A percentile compares a stretch with the other conserved stretches of the same genome.
These are phyloP conservation scores for Fusarium liriodendri DNA, from an alignment of 2,329 filamentous ascomycete species.

Conservation along the genomic window DNA sequence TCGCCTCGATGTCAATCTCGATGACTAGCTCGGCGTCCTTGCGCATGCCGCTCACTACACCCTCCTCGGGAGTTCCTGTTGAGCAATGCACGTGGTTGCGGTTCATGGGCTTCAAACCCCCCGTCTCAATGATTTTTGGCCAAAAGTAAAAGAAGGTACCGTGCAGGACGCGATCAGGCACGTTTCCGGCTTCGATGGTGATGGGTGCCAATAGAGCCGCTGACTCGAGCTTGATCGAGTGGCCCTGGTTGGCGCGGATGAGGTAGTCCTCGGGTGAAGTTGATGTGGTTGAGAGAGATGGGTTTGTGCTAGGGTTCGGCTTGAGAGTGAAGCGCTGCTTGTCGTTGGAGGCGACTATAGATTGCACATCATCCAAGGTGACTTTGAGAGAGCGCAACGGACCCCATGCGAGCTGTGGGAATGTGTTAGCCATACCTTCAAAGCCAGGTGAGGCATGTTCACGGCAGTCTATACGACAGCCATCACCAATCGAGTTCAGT, in stretches of 20 bases:
- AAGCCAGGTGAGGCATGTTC: neutral
- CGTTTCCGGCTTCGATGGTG: conserved; percentile 64
- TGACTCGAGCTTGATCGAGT: conserved; percentile 82
- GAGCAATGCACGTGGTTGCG: conserved; percentile 93
- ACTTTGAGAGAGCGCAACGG: conserved; percentile 75
- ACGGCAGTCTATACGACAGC: neutral
- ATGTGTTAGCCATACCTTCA: conserved; percentile 8
- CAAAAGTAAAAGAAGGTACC: conserved; percentile 90
- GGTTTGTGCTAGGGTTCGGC: conserved; percentile 54
- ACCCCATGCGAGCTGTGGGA: conserved; percentile 61
- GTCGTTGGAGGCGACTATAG: conserved; percentile 78
- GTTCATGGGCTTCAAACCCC: conserved; percentile 83
- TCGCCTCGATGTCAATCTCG: conserved; percentile 77
- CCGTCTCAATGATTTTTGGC: conserved; percentile 77
- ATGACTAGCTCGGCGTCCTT: conserved; percentile 80
- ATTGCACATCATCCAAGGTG: conserved; percentile 79
- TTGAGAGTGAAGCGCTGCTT: conserved; percentile 93
- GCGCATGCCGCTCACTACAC: conserved; percentile 84
- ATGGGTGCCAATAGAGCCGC: conserved; percentile 77
- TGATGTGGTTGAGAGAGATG: conserved; percentile 37
- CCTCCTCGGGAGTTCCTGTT: conserved; percentile 71
- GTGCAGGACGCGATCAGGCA: conserved; percentile 80
- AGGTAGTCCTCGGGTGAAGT: conserved; percentile 75
- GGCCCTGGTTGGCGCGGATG: conserved; percentile 96
- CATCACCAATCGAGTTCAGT: neutral